A percentile compares a stretch with the other conserved stretches of the same genome.
Evolutionary conservation across 108 stramenopile species (phyloP).

Genomic region (Discostella stelligeroides): DNA sequence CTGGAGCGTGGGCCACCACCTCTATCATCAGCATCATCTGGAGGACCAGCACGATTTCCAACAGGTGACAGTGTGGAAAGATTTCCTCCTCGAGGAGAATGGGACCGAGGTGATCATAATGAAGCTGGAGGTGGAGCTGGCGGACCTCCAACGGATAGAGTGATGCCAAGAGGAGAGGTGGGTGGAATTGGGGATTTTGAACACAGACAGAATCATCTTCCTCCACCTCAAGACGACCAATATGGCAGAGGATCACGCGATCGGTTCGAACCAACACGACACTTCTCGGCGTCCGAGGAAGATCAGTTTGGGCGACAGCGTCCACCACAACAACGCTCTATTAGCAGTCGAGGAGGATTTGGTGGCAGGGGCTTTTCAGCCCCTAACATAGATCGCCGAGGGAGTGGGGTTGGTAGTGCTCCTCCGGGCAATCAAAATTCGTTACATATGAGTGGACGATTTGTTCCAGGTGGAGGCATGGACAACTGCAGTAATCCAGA

Average conservation of each 20-base stretch:
- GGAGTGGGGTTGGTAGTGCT: constrained; percentile 18
- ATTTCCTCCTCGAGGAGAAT: not conserved
- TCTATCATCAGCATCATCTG: no score
- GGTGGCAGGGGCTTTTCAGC: not conserved
- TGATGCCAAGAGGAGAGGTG: constrained; percentile 1
- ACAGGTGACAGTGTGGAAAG: not conserved
- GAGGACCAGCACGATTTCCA: not conserved
- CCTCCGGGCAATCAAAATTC: constrained; percentile 9
- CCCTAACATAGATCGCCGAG: not conserved
- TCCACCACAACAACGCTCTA: constrained; percentile 26
- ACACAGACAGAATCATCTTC: not conserved
- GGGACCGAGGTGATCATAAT: not conserved
- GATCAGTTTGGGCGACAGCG: constrained; percentile 52
- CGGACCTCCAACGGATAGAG: not conserved
- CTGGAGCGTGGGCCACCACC: not conserved
- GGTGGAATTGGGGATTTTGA: not conserved
- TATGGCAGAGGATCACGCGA: not conserved
- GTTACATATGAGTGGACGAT: constrained; percentile 15
- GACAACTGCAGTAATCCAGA: not conserved
- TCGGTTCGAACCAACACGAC: not conserved
- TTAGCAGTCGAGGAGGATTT: constrained; percentile 15
- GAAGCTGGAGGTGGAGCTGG: not conserved
- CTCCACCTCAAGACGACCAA: not conserved
- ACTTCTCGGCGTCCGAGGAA: constrained; percentile 13
- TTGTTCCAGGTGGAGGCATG: constrained; percentile 20